These are phyloP conservation scores for Penicillium salamii DNA, from an alignment of 495 filamentous ascomycete genomes.

Conservation along the genomic window DNA sequence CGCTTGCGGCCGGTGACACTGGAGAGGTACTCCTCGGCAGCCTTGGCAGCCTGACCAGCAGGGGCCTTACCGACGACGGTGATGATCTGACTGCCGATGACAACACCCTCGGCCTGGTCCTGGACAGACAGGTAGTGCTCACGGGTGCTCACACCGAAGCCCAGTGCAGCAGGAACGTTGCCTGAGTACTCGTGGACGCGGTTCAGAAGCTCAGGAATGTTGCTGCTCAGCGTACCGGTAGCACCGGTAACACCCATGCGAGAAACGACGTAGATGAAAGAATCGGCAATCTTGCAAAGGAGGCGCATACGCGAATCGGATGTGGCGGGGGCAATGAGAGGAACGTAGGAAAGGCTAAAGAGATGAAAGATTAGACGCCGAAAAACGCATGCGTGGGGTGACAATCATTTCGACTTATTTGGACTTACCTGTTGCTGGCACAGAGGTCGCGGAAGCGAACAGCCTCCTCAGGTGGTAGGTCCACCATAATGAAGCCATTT, in stretches of 20 bases:
- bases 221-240: constrained; percentile 72
- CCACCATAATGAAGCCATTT: constrained; percentile 97
- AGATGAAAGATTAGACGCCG: not conserved
- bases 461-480: constrained; percentile 95
- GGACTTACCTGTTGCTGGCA: constrained; percentile 62
- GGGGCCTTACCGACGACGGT: constrained; percentile 70
- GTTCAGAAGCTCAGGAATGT: constrained; percentile 74
- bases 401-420: too few relatives aligned
- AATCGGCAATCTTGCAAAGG: constrained; percentile 94
- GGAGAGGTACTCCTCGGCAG: constrained; percentile 82
- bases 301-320: constrained; percentile 91
- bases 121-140: constrained; percentile 90
- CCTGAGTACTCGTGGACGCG: constrained; percentile 92
- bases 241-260: constrained; percentile 97
- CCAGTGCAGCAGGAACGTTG: constrained; percentile 83
- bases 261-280: constrained; percentile 98
- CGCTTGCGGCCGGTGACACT: constrained; percentile 67
- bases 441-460: constrained; percentile 86
- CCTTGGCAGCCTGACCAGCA: constrained; percentile 65
- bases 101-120: constrained; percentile 84
- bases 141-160: constrained; percentile 92
- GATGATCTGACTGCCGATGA: constrained; percentile 95
- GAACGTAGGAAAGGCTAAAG: constrained; percentile 82
- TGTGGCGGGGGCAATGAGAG: constrained; percentile 90
- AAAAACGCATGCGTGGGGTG: not conserved